phyloP scores from a whole-genome alignment of 1,139 yeast genomes.

The Zygosaccharomyces pseudobailii region DNA sequence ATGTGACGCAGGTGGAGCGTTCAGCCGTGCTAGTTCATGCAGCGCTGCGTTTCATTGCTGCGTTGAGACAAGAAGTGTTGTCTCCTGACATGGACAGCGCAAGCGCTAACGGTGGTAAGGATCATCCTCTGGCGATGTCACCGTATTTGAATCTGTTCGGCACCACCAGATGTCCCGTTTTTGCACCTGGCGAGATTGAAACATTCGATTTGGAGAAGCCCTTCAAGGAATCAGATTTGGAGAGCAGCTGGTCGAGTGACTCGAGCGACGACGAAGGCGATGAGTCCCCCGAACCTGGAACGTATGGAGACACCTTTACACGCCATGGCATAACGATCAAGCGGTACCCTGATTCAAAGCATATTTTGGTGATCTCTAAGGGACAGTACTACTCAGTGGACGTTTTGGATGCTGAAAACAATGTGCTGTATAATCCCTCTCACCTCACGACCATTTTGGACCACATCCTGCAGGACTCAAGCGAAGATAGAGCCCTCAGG shows the following conservation, averaged over 20 bases:
- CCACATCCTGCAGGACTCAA: constrained; percentile 45
- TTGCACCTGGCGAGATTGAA: constrained; percentile 29
- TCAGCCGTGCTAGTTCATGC: constrained; percentile 64
- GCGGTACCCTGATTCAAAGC: constrained; percentile 38
- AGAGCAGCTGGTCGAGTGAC: constrained; percentile 14
- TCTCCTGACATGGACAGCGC: constrained; percentile 50
- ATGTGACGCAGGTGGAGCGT: constrained; percentile 59
- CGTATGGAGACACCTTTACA: constrained; percentile 15
- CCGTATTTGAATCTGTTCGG: constrained; percentile 66
- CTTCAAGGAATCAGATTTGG: constrained; percentile 28
- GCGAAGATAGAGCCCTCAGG: constrained; percentile 39
- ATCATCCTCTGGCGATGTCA: constrained; percentile 56
- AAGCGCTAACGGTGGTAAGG: constrained; percentile 30
- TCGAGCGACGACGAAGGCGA: constrained; percentile 2
- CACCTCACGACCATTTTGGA: constrained; percentile 52
- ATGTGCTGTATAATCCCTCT: constrained; percentile 48
- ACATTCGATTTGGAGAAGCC: constrained; percentile 30
- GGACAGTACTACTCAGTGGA: constrained; percentile 61
- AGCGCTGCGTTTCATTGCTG: constrained; percentile 57
- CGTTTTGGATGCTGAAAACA: constrained; percentile 44
- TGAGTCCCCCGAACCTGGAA: background rate
- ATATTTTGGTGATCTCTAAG: constrained; percentile 53
- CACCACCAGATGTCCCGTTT: constrained; percentile 56
- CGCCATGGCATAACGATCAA: constrained; percentile 40
- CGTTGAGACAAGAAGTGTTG: constrained; percentile 50